Base-by-base conservation (phyloP, 345 rosid genomes). In the Bruguiera sexangula region DNA sequence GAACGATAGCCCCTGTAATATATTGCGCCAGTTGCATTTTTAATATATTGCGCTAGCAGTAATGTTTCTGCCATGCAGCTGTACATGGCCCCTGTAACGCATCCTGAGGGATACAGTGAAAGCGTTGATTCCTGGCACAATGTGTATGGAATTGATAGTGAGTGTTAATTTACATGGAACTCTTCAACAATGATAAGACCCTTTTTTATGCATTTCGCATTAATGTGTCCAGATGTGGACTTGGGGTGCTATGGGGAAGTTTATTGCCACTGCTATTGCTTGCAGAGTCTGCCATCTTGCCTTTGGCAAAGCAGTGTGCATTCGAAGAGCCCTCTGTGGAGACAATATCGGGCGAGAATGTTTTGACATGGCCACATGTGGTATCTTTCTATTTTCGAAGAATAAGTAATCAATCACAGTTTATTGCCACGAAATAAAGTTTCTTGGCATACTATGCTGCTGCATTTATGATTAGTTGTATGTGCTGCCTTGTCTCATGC, bases 71-170 rank as follows among this genome's bases (percentile, higher is more conserved):
- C 32, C 27, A 63, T 78, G 79, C 85, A 92, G 96, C 76, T 92
- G 78, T 95, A 92, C 87, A 87, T 95, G 96, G 97, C 96, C 76
- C 97, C 96, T 24, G 76, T 92, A 66, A 86, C 99, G n/a, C 89
- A 92, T 80, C 84, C 92, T 70, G 99, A 92, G 73, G 88, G 97
- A 86, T 95, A 95, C 79, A 77, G 77, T 66, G 86, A 87, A 73
- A 92, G 97, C 85, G 84, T 95, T 73, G 99, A 90, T 57, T 95
- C 92, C 83, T 92, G 97, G 99, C 93, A 89, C 77, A 88, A 86
- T 76, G 89, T 95, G 62, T 95, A 95, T 76, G 99, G 97, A 76
- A 95, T 95, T 79, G 89, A 95, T 79, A 92, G 99, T 90, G 82
- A 88, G 97, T 85, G 76, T 77, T 65, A 32, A 62, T 56, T 70